Base-by-base conservation (phyloP, 768 basidiomycete species). In the Rhizopogon vulgaris region DNA sequence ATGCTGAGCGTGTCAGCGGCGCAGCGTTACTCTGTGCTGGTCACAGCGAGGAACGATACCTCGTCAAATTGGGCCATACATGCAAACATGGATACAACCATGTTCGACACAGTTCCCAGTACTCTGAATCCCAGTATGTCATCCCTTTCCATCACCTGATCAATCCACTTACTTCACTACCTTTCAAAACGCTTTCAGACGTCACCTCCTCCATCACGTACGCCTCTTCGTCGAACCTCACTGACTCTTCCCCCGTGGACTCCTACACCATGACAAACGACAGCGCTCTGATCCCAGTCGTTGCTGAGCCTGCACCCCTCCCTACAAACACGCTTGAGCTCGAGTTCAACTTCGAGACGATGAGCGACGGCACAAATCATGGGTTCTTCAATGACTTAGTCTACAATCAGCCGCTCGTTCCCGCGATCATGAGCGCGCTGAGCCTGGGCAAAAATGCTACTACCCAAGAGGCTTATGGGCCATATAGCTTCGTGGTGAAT, bases 21-120 rank as follows among this genome's bases (percentile, higher is more conserved):
- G 0, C 95, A 98, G 67, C 83, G 95, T 17, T 96, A 95, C 69
- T 94, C 94, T 0, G 74, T 99, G 38, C 82, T 97, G 30, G 90
- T 99, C 48, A 86, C 85, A 10, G 94, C 95, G 9, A 82, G 87
- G 43, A 94, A 94, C 68, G 89, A 93, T 56, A 87, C 85, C 0
- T 71, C 78, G 2, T 72, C 79, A 18, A 96, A 99, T 73, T 98
- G 85, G 84, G 82, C 80, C 47, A 82, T 99, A 53, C 90, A 93
- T 62, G 87, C 88, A 5, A 90, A 94, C 73, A 90, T 97, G 81
- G 90, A 94, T 63, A 79, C 79, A 0, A 73, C 72, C 55, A 95
- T 94, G 93, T 98, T 96, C 67, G 95, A 98, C 66, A 73, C 48
- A 0, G 71, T 94, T 12, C 92, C 95, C 0, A 72, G 75, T 24